A percentile compares a stretch with the other conserved stretches of the same genome.
phyloP scores from a whole-genome alignment of 2,329 filamentous ascomycete species.

The Pseudogymnoascus verrucosus region DNA sequence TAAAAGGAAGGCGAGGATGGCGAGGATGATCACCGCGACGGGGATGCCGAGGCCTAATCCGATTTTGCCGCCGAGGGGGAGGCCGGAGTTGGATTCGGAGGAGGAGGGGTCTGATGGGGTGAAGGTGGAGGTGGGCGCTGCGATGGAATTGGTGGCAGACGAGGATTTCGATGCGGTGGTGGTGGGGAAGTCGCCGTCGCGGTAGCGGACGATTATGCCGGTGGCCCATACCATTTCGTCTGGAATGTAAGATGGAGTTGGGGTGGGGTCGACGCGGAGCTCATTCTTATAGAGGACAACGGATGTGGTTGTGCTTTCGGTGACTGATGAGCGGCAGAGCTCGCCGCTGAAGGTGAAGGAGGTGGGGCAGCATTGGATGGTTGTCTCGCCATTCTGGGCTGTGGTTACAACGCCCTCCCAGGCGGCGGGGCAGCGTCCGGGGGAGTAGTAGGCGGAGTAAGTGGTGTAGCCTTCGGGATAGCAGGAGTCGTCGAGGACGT shows the following conservation, averaged over 20 bases:
- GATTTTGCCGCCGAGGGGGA: slow-evolving; percentile 21
- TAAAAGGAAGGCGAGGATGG: slow-evolving; percentile 24
- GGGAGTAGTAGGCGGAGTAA: not conserved
- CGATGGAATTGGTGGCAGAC: not conserved
- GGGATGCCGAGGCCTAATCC: slow-evolving; percentile 29
- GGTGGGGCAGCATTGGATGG: not conserved
- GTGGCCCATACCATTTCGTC: not conserved
- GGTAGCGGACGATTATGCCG: not conserved
- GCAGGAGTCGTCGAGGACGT: not conserved
- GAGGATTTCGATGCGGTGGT: not conserved
- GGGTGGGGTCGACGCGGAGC: not conserved
- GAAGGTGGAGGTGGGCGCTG: slow-evolving; percentile 3
- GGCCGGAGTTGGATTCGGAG: slow-evolving; percentile 6
- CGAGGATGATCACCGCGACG: slow-evolving; percentile 21
- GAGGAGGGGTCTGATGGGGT: not conserved
- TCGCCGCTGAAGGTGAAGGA: not conserved
- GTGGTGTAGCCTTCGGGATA: not conserved
- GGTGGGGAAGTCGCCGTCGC: not conserved
- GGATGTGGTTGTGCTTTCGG: not conserved
- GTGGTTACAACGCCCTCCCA: not conserved
- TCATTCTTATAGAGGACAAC: not conserved
- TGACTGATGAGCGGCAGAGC: not conserved
- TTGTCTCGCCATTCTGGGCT: not conserved
- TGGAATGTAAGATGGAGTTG: not conserved
- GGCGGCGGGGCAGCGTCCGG: not conserved